phyloP scores from a whole-genome alignment of 129 eudicot genomes.

The Centaurea solstitialis region DNA sequence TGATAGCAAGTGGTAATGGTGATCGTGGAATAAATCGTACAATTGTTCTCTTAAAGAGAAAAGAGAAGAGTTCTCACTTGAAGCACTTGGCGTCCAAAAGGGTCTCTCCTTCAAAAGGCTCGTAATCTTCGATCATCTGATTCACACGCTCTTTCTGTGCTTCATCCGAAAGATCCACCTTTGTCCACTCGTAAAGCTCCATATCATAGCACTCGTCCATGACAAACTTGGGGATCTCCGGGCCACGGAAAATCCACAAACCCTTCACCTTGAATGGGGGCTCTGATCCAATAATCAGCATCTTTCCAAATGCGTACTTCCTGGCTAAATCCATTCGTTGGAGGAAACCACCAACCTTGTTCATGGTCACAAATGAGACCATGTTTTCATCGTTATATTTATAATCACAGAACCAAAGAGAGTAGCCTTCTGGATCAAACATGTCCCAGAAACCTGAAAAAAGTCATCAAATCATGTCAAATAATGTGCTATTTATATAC shows the following conservation, averaged over 20 bases:
- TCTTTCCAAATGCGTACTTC: slow-evolving; percentile 87
- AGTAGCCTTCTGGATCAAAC: slow-evolving; percentile 94
- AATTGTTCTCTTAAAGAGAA: no score
- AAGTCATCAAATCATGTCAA: neutral
- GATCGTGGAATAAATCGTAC: neutral
- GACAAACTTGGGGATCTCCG: slow-evolving; percentile 74
- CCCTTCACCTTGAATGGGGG: slow-evolving; percentile 87
- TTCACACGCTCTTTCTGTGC: slow-evolving; percentile 82
- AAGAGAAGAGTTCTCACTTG: slow-evolving; percentile 40
- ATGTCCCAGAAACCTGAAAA: slow-evolving; percentile 87
- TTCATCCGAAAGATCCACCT: slow-evolving; percentile 68
- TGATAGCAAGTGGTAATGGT: neutral
- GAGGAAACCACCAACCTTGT: slow-evolving; percentile 85
- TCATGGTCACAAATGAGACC: slow-evolving; percentile 81
- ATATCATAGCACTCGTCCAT: slow-evolving; percentile 84
- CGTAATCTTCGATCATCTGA: slow-evolving; percentile 83
- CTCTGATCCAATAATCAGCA: slow-evolving; percentile 71
- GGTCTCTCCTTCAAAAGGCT: slow-evolving; percentile 84
- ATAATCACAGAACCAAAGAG: slow-evolving; percentile 89
- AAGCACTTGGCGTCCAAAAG: slow-evolving; percentile 90
- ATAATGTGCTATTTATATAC: neutral
- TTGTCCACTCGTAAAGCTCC: slow-evolving; percentile 83
- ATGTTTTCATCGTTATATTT: slow-evolving; percentile 83
- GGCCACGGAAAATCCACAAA: slow-evolving; percentile 85
- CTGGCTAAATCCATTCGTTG: slow-evolving; percentile 90